Evolutionary conservation across 2,329 filamentous ascomycete genomes (phyloP).

Genomic region (Botrytis fabae): DNA sequence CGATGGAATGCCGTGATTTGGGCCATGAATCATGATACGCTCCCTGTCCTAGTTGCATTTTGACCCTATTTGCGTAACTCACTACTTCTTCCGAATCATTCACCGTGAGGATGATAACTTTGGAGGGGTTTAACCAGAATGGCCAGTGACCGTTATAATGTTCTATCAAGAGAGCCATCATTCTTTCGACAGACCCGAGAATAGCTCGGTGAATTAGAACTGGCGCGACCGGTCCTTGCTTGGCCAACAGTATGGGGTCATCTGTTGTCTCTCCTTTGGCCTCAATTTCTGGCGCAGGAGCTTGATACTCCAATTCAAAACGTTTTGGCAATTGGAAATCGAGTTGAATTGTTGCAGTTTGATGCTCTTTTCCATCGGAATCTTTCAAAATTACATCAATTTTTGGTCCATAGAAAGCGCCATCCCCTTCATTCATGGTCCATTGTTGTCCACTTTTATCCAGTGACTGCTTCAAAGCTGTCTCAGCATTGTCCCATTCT

Average conservation of each 20-base stretch:
- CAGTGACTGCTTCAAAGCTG: slow-evolving; percentile 63
- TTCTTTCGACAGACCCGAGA: slow-evolving; percentile 78
- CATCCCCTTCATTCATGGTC: slow-evolving; percentile 77
- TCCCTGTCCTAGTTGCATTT: slow-evolving; percentile 5
- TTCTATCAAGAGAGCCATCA: slow-evolving; percentile 84
- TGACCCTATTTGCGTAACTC: slow-evolving; percentile 33
- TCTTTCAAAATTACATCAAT: slow-evolving; percentile 84
- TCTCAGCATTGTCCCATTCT: slow-evolving; percentile 68
- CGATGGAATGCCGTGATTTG: slow-evolving; percentile 22
- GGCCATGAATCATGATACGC: slow-evolving; percentile 29
- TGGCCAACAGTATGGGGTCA: slow-evolving; percentile 49
- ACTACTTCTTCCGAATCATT: slow-evolving; percentile 53
- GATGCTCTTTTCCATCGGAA: slow-evolving; percentile 80
- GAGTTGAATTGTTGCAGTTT: slow-evolving; percentile 85
- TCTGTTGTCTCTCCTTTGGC: slow-evolving; percentile 51
- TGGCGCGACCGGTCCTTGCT: slow-evolving; percentile 63
- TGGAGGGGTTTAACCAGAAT: slow-evolving; percentile 84
- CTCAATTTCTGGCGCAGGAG: slow-evolving; percentile 65
- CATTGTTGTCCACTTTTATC: slow-evolving; percentile 65
- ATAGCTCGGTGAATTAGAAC: slow-evolving; percentile 86
- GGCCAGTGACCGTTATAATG: slow-evolving; percentile 79
- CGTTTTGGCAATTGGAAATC: slow-evolving; percentile 87
- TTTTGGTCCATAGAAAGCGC: slow-evolving; percentile 89
- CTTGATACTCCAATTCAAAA: slow-evolving; percentile 74
- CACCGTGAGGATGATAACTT: slow-evolving; percentile 72